Evolutionary conservation across 148 eudicot species (phyloP).

Genomic region (Chenopodium formosanum): DNA sequence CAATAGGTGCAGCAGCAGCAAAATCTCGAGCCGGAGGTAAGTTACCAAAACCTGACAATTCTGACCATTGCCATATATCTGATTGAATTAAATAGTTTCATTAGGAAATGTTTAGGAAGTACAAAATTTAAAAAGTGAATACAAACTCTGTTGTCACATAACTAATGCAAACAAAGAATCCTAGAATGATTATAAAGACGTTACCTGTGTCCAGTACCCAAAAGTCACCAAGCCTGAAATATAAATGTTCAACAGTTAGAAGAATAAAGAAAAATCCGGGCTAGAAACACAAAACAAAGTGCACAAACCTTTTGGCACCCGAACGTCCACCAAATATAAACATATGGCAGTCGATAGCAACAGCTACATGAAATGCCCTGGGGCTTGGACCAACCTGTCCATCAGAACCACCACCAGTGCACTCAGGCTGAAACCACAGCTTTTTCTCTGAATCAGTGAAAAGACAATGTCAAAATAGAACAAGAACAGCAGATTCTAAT

Average conservation of each 20-base stretch:
- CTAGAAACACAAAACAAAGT: neutral
- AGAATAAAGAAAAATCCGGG: neutral
- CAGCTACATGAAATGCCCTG: conserved; percentile 92
- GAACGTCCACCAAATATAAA: conserved; percentile 95
- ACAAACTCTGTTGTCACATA: neutral
- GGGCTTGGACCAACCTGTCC: conserved; percentile 87
- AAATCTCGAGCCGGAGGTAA: conserved; percentile 96
- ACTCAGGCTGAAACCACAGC: conserved; percentile 91
- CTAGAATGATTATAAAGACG: neutral
- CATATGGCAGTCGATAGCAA: conserved; percentile 94
- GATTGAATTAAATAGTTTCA: conserved; percentile 25
- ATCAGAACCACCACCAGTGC: conserved; percentile 80
- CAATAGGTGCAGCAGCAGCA: conserved; percentile 90
- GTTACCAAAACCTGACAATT: conserved; percentile 93
- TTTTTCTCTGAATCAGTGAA: conserved; percentile 60
- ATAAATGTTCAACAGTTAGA: neutral
- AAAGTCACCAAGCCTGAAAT: conserved; percentile 95
- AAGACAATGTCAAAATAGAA: conserved; percentile 17
- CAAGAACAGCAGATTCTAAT: neutral
- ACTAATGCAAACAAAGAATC: neutral
- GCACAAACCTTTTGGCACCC: conserved; percentile 66
- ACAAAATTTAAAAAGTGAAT: neutral
- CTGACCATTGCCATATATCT: conserved; percentile 99
- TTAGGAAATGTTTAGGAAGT: conserved; percentile 1
- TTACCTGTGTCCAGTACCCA: conserved; percentile 99